Evolutionary conservation across 2,329 filamentous ascomycete species (phyloP).

Genomic region (Kalaharituber pfeilii): DNA sequence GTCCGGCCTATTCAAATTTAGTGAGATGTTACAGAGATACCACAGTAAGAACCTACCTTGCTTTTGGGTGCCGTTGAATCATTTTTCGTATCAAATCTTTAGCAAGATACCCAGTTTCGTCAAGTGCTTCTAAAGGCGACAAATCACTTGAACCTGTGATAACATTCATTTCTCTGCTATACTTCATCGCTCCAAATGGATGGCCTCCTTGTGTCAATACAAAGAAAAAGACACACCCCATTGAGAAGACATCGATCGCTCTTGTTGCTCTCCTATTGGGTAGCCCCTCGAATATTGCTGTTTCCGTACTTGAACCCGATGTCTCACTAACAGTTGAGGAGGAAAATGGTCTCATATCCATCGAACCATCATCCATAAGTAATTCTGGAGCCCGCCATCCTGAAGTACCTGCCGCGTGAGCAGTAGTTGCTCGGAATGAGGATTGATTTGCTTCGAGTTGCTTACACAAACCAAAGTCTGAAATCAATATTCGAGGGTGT

Average conservation of each 20-base stretch:
- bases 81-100: slow-evolving; percentile 73
- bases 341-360: neutral
- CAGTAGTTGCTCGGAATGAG: slow-evolving; percentile 85
- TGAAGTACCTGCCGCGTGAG: slow-evolving; percentile 78
- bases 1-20: slow-evolving; percentile 38
- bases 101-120: slow-evolving; percentile 74
- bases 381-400: slow-evolving; percentile 95
- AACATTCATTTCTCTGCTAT: slow-evolving; percentile 94
- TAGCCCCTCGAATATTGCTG: slow-evolving; percentile 38
- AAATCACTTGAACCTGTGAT: slow-evolving; percentile 71
- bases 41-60: slow-evolving; percentile 30
- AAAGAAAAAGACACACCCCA: slow-evolving; percentile 97
- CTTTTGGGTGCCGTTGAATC: slow-evolving; percentile 47
- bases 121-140: slow-evolving; percentile 52
- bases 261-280: slow-evolving; percentile 69
- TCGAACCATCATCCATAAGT: slow-evolving; percentile 57
- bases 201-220: slow-evolving; percentile 86
- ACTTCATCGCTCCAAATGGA: slow-evolving; percentile 74
- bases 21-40: neutral
- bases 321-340: slow-evolving; percentile 31
- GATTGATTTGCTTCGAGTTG: slow-evolving; percentile 89
- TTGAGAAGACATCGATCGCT: slow-evolving; percentile 91
- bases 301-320: slow-evolving; percentile 43
- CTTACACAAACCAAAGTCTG: slow-evolving; percentile 94
- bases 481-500: slow-evolving; percentile 73